phyloP scores from a whole-genome alignment of 75 land plant genomes.

The Sequoia sempervirens region DNA sequence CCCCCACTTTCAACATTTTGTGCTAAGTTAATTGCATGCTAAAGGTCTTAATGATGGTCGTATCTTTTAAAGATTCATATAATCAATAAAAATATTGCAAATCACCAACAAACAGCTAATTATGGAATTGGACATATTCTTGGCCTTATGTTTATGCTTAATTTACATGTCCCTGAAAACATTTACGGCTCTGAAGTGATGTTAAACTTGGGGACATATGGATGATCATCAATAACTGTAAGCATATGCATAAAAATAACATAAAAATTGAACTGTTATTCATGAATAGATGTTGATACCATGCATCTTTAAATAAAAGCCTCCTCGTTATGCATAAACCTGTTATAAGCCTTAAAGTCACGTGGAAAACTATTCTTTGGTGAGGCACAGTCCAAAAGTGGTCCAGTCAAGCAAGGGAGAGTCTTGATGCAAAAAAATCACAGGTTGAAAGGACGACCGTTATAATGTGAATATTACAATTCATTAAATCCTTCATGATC shows the following conservation, averaged over 20 bases:
- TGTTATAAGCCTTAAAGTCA: not conserved
- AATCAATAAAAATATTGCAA: not conserved
- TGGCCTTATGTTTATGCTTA: not conserved
- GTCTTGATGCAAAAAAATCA: not conserved
- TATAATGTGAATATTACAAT: not conserved
- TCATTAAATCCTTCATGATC: not conserved
- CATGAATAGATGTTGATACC: not conserved
- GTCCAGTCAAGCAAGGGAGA: not conserved
- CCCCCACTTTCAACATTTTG: not conserved
- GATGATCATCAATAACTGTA: not conserved
- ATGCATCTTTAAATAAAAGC: not conserved
- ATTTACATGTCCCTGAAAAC: not conserved
- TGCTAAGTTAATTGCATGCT: not conserved
- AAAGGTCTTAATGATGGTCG: not conserved
- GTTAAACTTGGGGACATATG: not conserved
- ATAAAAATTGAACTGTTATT: not conserved
- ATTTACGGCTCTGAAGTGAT: not conserved
- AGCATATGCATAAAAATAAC: not conserved
- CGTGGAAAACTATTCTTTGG: not conserved
- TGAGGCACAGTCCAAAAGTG: not conserved
- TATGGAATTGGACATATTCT: not conserved
- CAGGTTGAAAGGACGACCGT: not conserved
- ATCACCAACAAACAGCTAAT: not conserved
- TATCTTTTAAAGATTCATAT: not conserved
- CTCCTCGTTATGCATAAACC: not conserved